These are phyloP conservation scores for Exophiala sideris DNA, from an alignment of 2,329 filamentous ascomycete species.

Conservation along the genomic window DNA sequence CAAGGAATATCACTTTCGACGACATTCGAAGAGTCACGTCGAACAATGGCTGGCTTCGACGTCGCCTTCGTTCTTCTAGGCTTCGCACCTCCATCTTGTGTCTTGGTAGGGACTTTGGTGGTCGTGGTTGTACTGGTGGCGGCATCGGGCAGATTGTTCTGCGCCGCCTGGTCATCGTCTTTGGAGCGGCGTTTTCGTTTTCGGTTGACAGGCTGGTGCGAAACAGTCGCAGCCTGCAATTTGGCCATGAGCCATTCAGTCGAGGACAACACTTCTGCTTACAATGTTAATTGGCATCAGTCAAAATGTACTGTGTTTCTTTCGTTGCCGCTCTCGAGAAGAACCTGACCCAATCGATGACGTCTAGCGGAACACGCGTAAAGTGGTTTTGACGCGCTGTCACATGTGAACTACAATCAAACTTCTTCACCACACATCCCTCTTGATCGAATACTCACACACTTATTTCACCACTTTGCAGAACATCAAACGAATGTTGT, in stretches of 20 bases:
- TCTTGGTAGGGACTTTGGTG: conserved; percentile 54
- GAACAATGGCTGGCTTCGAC: conserved; percentile 35
- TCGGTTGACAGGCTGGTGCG: conserved; percentile 37
- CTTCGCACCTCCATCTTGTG: conserved; percentile 55
- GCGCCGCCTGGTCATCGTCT: conserved; percentile 9
- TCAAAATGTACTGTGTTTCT: background rate
- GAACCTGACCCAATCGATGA: conserved; percentile 1
- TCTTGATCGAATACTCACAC: no score
- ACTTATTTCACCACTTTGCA: no score
- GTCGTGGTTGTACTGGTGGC: conserved; percentile 31
- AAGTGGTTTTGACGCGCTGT: conserved; percentile 10
- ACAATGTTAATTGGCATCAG: no score
- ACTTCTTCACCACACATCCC: background rate
- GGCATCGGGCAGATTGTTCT: background rate
- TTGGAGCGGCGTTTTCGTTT: conserved; percentile 44
- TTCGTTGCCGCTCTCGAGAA: background rate
- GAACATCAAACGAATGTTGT: no score
- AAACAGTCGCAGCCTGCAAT: conserved; percentile 44
- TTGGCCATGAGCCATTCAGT: conserved; percentile 33
- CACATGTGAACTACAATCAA: background rate
- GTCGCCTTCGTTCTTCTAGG: conserved; percentile 44
- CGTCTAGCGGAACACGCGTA: conserved; percentile 6
- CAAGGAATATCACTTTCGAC: conserved; percentile 60
- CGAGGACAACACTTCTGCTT: background rate
- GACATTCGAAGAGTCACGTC: conserved; percentile 45